Evolutionary conservation across 164 flowering plant species (phyloP).

Genomic region (Amborella trichopoda): DNA sequence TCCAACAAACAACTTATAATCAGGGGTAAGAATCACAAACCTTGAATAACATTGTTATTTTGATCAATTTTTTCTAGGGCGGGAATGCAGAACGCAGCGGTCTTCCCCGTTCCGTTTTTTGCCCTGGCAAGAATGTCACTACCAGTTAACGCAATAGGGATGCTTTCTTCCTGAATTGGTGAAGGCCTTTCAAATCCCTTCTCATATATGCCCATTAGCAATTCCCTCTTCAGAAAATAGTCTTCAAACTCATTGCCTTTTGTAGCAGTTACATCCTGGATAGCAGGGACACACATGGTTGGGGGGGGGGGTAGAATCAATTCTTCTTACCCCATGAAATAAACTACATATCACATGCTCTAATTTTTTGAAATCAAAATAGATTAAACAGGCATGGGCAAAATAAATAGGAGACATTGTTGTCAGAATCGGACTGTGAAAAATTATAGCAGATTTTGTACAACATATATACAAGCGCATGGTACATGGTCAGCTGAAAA

Average conservation of each 20-base stretch:
- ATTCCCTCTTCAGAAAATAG: conserved; percentile 25
- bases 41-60: conserved; percentile 3
- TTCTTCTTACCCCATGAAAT: too few species aligned
- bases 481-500: too few species aligned
- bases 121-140: conserved; percentile 5
- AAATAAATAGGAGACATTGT: too few species aligned
- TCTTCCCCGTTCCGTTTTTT: conserved; percentile 6
- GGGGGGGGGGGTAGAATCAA: too few species aligned
- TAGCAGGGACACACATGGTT: not conserved
- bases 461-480: too few species aligned
- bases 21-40: not conserved
- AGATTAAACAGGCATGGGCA: too few species aligned
- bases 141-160: conserved; percentile 24
- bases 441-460: too few species aligned
- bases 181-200: conserved; percentile 30
- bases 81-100: conserved; percentile 3
- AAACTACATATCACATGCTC: too few species aligned
- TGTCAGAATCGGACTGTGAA: too few species aligned
- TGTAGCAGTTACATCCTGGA: conserved; percentile 24
- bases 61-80: conserved; percentile 2
- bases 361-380: too few species aligned
- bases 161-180: conserved; percentile 30
- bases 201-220: conserved; percentile 32
- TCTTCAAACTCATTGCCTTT: conserved; percentile 34
- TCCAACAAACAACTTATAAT: too few species aligned